Evolutionary conservation across 1,284 basidiomycete genomes (phyloP), one percentile per base, ranked within the genome.

Genomic region (Hemileia vastatrix): DNA sequence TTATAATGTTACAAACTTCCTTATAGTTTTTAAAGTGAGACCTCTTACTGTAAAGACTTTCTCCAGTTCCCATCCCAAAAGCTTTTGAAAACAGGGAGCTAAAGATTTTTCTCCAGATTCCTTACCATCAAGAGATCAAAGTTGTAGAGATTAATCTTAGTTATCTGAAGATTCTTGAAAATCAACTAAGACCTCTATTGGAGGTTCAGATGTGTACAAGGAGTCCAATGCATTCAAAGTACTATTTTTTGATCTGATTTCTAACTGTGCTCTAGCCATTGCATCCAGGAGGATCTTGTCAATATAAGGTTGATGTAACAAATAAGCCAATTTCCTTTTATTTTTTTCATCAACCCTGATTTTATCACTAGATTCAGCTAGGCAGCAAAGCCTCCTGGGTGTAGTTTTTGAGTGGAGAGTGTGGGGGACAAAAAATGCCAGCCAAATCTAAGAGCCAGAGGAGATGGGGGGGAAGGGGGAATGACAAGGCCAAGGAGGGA

Each of bases 231-330:
- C 4, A 13, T 18, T 0, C 24, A 54, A 44, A 13, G 3, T 19
- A 2, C 2, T 18, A 2, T 4, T 3, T 11, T n/a, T 15, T 19
- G 18, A 13, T 19, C 18, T 6, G 4, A 36, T 47, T 27, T 63
- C 45, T 15, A 23, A 19, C 24, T 63, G 55, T 15, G 60, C 53
- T 2, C 32, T 43, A 8, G 40, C 32, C 24, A 63, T 63, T 9
- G 60, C 60, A 51, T 56, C 60, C 24, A 63, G 24, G 47, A 63
- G 21, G 6, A 23, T 27, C 18, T 63, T 54, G 48, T 63, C 60
- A 27, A 63, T 56, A 6, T 44, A 47, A 21, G 36, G 54, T 32
- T 63, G 33, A 19, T 27, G 50, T 23, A 63, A 54, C 43, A 54
- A 63, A 40, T 63, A 63, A 45, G 60, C 54, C 21, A 63, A 13